Conservation (phyloP, 495 filamentous ascomycete species). For the Penicillium antarcticum region DNA sequence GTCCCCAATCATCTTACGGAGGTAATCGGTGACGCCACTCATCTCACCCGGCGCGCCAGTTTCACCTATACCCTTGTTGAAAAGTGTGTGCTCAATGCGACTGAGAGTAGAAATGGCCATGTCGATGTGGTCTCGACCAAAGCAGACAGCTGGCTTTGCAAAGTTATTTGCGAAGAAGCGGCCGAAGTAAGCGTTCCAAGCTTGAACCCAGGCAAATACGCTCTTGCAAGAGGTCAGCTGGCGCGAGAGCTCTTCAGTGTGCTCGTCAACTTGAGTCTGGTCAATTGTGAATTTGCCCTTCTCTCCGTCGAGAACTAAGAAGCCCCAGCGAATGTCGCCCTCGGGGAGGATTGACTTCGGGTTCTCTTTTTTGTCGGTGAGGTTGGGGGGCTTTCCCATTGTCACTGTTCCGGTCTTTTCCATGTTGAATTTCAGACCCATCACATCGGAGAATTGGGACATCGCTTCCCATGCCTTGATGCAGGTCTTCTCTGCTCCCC, state of each 20-base stretch:
- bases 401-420: conserved; percentile 59
- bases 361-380: not conserved
- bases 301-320: conserved; percentile 54
- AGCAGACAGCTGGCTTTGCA: conserved; percentile 61
- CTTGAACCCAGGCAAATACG: conserved; percentile 61
- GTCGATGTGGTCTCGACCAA: conserved; percentile 61
- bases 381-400: conserved; percentile 5
- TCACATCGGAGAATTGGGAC: conserved; percentile 48
- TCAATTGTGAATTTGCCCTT: conserved; percentile 61
- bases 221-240: conserved; percentile 56
- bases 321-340: conserved; percentile 65
- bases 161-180: conserved; percentile 67
- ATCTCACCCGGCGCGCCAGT: conserved; percentile 5
- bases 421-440: conserved; percentile 56
- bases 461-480: conserved; percentile 58
- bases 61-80: conserved; percentile 24
- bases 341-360: conserved; percentile 30
- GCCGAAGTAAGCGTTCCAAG: conserved; percentile 63
- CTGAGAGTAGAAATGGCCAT: conserved; percentile 57
- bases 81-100: conserved; percentile 56
- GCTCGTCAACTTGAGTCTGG: conserved; percentile 56
- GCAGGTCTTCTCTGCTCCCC: conserved; percentile 52
- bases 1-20: conserved; percentile 50
- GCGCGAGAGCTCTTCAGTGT: conserved; percentile 56
- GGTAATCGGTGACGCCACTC: conserved; percentile 54